A percentile compares a stretch with the other conserved stretches of the same genome.
phyloP scores from a whole-genome alignment of 1,284 basidiomycete species.

The Fistulinella cinereoalba region DNA sequence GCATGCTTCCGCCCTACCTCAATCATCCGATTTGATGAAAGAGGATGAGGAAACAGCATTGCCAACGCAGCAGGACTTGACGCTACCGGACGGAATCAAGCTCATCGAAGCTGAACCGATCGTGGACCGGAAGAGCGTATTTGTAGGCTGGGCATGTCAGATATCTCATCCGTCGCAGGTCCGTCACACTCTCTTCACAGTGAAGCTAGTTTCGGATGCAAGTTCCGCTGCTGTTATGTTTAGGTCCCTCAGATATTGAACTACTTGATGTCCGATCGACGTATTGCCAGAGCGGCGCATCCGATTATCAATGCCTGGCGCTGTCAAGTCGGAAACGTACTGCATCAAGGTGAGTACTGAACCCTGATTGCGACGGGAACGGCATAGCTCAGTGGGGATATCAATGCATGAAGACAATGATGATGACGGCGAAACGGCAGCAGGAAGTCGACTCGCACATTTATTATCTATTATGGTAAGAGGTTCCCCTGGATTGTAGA shows the following conservation, averaged over 20 bases:
- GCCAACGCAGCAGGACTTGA: constrained; percentile 16
- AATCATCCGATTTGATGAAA: not conserved
- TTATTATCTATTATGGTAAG: constrained; percentile 82
- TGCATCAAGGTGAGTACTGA: constrained; percentile 65
- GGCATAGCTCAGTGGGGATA: not conserved
- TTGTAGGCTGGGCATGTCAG: constrained; percentile 78
- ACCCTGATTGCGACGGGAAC: not conserved
- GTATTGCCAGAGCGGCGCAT: constrained; percentile 78
- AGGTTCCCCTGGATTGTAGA: not conserved
- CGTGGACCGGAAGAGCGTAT: constrained; percentile 77
- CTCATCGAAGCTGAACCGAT: constrained; percentile 76
- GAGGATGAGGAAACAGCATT: constrained; percentile 3
- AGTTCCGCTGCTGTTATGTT: not conserved
- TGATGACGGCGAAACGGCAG: constrained; percentile 90
- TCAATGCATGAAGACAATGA: constrained; percentile 96
- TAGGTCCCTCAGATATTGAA: constrained; percentile 74
- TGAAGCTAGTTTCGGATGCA: no score
- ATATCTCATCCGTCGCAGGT: constrained; percentile 80
- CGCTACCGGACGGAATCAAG: constrained; percentile 58
- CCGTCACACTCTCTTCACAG: not conserved
- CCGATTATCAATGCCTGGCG: constrained; percentile 89
- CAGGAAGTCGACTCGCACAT: constrained; percentile 83
- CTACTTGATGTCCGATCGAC: constrained; percentile 70
- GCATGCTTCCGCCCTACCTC: constrained; percentile 16
- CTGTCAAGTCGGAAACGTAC: constrained; percentile 60